Conservation (phyloP, 2,329 filamentous ascomycete species). For the Colletotrichum orbiculare region DNA sequence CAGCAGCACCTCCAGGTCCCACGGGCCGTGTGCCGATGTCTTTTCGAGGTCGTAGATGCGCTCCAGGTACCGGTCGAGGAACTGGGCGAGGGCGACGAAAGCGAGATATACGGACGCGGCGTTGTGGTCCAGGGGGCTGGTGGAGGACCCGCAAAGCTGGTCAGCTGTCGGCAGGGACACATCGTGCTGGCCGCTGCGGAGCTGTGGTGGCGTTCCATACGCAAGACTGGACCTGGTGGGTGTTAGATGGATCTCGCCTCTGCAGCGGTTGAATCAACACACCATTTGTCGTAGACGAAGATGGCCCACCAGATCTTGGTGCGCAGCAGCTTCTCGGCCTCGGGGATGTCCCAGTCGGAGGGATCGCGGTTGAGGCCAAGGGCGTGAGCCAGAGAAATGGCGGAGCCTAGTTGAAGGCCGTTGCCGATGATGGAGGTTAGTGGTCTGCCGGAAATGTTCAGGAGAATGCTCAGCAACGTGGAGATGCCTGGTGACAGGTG, state of each 20-base stretch:
- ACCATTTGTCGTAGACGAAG: slow-evolving; percentile 66
- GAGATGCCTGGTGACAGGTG: slow-evolving; percentile 68
- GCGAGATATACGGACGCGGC: slow-evolving; percentile 56
- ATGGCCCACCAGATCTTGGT: slow-evolving; percentile 68
- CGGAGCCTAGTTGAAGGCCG: slow-evolving; percentile 60
- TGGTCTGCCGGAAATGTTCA: slow-evolving; percentile 70
- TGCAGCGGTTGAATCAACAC: slow-evolving; percentile 12
- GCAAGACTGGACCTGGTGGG: slow-evolving; percentile 59
- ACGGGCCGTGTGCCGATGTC: slow-evolving; percentile 40
- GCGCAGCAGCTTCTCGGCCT: slow-evolving; percentile 60
- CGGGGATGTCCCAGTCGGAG: slow-evolving; percentile 62
- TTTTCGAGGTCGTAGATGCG: slow-evolving; percentile 50
- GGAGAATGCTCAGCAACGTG: slow-evolving; percentile 65
- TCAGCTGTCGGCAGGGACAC: slow-evolving; percentile 55
- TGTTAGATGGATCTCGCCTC: not conserved
- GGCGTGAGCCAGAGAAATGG: slow-evolving; percentile 63
- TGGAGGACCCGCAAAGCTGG: slow-evolving; percentile 41
- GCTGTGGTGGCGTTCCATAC: slow-evolving; percentile 63
- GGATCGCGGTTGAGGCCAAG: slow-evolving; percentile 66
- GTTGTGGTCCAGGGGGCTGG: slow-evolving; percentile 31
- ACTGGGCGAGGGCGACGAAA: slow-evolving; percentile 56
- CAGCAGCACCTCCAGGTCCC: slow-evolving; percentile 51
- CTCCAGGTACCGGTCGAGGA: slow-evolving; percentile 48
- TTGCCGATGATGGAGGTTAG: slow-evolving; percentile 70
- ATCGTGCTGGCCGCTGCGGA: slow-evolving; percentile 58